Evolutionary conservation across 345 rosid species (phyloP).

Genomic region (Brassica incana): DNA sequence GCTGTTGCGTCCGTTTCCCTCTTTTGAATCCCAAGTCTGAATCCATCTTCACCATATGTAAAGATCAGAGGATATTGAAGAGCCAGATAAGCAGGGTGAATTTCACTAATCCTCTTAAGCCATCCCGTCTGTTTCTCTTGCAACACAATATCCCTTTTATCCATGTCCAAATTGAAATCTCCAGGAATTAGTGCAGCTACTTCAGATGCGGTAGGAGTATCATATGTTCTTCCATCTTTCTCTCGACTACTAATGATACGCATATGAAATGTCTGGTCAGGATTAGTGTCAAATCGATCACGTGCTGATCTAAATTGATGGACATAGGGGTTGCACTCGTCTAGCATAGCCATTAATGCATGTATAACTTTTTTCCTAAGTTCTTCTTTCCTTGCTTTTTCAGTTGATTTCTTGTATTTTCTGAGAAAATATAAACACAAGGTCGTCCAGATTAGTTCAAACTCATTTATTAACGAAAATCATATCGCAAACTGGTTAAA

Average conservation of each 20-base stretch:
- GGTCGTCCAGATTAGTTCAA: no score
- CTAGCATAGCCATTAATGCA: neutral
- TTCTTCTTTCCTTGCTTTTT: neutral
- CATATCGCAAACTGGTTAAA: neutral
- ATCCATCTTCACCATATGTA: neutral
- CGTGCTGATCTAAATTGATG: neutral
- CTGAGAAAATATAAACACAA: neutral
- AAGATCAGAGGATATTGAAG: neutral
- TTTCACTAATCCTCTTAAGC: neutral
- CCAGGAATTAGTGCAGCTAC: neutral
- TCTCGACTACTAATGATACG: neutral
- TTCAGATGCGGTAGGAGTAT: neutral
- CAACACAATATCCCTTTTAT: neutral
- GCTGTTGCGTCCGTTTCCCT: neutral
- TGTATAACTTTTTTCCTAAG: neutral
- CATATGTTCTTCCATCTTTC: neutral
- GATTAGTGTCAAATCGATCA: neutral
- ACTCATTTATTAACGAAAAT: no score
- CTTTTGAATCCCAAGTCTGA: neutral
- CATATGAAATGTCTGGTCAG: neutral
- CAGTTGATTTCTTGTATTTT: neutral
- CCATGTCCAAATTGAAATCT: neutral
- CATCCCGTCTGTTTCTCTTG: neutral
- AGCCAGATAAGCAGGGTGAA: neutral
- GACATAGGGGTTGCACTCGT: neutral